A percentile compares a stretch with the other conserved stretches of the same genome.
Evolutionary conservation across 1,284 basidiomycete species (phyloP).

Genomic region (Peniophora sp.): DNA sequence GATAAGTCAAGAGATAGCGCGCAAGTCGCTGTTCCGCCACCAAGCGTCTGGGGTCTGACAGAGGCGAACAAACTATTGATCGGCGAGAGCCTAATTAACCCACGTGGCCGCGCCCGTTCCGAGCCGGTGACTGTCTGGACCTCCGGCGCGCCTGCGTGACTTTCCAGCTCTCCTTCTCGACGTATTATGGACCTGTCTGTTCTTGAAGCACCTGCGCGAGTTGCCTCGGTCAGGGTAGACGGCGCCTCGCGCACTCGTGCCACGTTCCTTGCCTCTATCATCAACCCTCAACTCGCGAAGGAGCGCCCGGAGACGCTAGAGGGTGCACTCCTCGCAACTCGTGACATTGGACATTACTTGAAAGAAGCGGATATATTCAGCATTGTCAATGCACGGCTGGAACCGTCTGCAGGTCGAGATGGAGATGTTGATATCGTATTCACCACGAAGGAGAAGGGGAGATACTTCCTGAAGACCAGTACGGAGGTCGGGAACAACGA

Average conservation of each 20-base stretch:
- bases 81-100: no score
- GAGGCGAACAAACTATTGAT: no score
- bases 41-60: no score
- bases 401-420: slow-evolving; percentile 47
- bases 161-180: not conserved
- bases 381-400: slow-evolving; percentile 65
- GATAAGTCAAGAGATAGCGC: no score
- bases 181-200: slow-evolving; percentile 1
- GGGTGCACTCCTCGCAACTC: slow-evolving; percentile 60
- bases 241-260: slow-evolving; percentile 70
- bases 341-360: slow-evolving; percentile 58
- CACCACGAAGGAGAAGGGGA: slow-evolving; percentile 67
- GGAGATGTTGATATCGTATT: slow-evolving; percentile 87
- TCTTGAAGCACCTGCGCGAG: slow-evolving; percentile 22
- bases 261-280: slow-evolving; percentile 73
- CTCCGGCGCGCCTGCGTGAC: not conserved
- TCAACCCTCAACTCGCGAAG: slow-evolving; percentile 53
- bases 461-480: slow-evolving; percentile 77
- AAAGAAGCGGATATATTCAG: slow-evolving; percentile 71
- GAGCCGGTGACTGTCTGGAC: not conserved
- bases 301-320: slow-evolving; percentile 39
- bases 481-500: slow-evolving; percentile 95
- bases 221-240: slow-evolving; percentile 74
- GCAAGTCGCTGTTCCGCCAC: no score
- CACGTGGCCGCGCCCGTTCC: no score